Evolutionary conservation across 108 stramenopile genomes (phyloP).

Genomic region (Nannochloropsis salina): DNA sequence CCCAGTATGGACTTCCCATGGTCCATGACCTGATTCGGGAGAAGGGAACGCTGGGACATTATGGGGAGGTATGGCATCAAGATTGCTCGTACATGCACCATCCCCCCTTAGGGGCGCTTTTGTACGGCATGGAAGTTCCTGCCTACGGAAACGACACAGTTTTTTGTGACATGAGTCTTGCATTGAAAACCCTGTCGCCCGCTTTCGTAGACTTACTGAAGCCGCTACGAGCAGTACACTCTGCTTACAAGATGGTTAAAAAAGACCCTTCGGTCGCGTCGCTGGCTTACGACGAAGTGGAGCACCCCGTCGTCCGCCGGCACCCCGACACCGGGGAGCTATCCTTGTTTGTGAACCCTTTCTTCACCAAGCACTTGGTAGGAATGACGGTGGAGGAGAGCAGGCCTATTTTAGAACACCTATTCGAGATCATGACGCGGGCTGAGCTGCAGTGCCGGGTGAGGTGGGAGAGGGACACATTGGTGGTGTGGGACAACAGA

Average conservation of each 20-base stretch:
- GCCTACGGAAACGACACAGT: constrained; percentile 11
- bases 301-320: background rate
- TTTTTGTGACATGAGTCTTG: background rate
- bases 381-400: background rate
- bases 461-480: background rate
- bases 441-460: constrained; percentile 7
- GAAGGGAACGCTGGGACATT: background rate
- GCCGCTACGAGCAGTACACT: constrained; percentile 1
- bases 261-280: background rate
- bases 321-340: background rate
- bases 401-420: background rate
- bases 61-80: constrained; percentile 8
- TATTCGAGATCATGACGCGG: background rate
- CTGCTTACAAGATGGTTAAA: background rate
- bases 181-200: background rate
- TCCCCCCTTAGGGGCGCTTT: constrained; percentile 2
- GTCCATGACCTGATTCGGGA: constrained; percentile 12
- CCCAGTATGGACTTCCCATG: background rate
- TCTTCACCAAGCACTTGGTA: background rate
- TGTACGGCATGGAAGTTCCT: constrained; percentile 4
- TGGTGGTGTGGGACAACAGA: constrained; percentile 3
- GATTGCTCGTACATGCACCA: constrained; percentile 10
- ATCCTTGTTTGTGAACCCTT: background rate
- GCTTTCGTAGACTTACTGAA: background rate
- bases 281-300: background rate